phyloP scores from a whole-genome alignment of 2,329 filamentous ascomycete genomes.

The Trichophyton rubrum region DNA sequence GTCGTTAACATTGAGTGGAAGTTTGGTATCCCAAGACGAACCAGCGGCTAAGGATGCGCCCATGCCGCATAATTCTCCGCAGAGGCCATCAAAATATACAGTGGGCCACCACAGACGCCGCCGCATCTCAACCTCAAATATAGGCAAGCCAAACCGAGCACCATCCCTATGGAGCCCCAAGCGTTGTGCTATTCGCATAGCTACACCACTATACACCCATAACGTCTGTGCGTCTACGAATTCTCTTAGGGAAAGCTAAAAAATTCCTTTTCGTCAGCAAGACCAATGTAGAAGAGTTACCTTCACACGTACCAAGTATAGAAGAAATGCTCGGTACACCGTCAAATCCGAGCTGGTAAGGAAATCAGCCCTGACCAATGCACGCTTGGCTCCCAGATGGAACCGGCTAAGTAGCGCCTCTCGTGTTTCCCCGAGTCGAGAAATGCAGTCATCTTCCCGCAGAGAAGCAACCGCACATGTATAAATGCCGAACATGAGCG shows the following conservation, averaged over 20 bases:
- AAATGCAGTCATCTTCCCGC: slow-evolving; percentile 22
- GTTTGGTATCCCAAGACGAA: slow-evolving; percentile 36
- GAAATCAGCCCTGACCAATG: slow-evolving; percentile 37
- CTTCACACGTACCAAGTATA: slow-evolving; percentile 38
- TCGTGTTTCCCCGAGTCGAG: slow-evolving; percentile 19
- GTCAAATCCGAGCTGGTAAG: slow-evolving; percentile 32
- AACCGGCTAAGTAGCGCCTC: slow-evolving; percentile 37
- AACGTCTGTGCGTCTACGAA: slow-evolving; percentile 5
- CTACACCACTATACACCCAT: slow-evolving; percentile 16
- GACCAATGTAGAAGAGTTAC: neutral
- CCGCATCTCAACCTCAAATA: slow-evolving; percentile 33
- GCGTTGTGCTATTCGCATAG: slow-evolving; percentile 32
- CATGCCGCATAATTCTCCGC: neutral
- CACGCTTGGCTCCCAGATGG: slow-evolving; percentile 46
- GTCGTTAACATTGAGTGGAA: slow-evolving; percentile 34
- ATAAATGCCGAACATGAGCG: slow-evolving; percentile 47
- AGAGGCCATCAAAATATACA: neutral
- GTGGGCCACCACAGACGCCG: slow-evolving; percentile 29
- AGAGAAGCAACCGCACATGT: slow-evolving; percentile 43
- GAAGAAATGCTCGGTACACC: slow-evolving; percentile 41
- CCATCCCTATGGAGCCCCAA: slow-evolving; percentile 47
- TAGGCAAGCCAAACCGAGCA: slow-evolving; percentile 30
- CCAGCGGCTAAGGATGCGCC: neutral
- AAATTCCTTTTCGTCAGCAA: neutral
- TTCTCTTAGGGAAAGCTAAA: slow-evolving; percentile 30